Evolutionary conservation across 2,329 filamentous ascomycete genomes (phyloP), one percentile per base, ranked within the genome.

Genomic region (Ascochyta rabiei): DNA sequence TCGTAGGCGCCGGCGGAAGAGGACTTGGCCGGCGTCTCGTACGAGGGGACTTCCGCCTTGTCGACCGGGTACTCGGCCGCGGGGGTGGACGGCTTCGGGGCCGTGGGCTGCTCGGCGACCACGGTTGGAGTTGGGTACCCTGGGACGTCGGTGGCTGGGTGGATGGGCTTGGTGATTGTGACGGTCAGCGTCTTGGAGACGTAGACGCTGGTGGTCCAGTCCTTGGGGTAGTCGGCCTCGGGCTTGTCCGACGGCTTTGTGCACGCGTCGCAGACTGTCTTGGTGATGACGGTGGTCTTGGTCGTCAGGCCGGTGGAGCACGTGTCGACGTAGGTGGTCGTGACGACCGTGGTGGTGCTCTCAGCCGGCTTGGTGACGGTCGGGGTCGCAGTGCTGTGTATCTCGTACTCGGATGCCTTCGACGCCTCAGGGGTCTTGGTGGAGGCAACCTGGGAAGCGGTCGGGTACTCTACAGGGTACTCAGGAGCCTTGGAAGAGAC

Each of bases 261-360:
- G 46, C 63, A 67, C 15, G 58, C 52, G 26, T 50, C 56, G 61
- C 67, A 70, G 34, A 68, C 58, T 5, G 69, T 72, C 52, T 66
- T 66, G 15, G 66, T 69, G 53, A 71, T 66, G 7, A 69, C 68
- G 6, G 68, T 61, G 2, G 68, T 70, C 44, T 68, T 59, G 21
- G 72, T 74, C 15, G 69, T 74, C 23, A 72, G 58, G 21, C 72
- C 72, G 13, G 72, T 74, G 3, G 70, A 58, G 69, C 72, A 75
- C 23, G 72, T 59, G 38, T 75, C 72, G n/a, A 74, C 62, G 48
- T 74, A 74, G 19, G 69, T 68, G 33, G 66, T 60, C 48, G 23
- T 35, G 26, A 63, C 60, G 37, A 56, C 53, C 23, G 53, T 56
- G 13, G 48, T 48, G 13, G 48, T 56, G 43, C 47, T 52, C 43